Conservation (phyloP, 805 yeast genomes). For the Pichia eremophila region DNA sequence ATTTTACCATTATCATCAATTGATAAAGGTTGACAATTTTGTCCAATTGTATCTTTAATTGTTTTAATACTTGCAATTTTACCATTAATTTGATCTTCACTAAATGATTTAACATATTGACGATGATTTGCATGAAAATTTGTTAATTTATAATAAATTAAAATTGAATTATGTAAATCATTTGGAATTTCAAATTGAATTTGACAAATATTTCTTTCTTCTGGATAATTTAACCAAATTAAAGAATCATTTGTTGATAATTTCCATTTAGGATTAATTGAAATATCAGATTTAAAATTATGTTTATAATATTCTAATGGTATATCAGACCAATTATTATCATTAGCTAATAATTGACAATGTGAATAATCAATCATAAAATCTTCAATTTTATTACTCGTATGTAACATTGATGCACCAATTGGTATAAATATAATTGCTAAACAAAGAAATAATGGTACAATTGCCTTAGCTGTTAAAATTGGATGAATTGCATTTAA, state of each 20-base stretch:
- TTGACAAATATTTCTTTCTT: conserved; percentile 48
- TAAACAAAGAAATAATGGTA: conserved; percentile 67
- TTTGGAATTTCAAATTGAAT: conserved; percentile 69
- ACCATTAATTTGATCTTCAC: conserved; percentile 75
- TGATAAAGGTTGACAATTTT: conserved; percentile 60
- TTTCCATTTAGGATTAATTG: conserved; percentile 58
- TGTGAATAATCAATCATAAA: conserved; percentile 66
- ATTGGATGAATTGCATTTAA: conserved; percentile 61
- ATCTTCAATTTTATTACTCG: conserved; percentile 69
- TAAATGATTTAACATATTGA: conserved; percentile 81
- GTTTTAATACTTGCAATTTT: conserved; percentile 43
- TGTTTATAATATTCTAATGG: conserved; percentile 49
- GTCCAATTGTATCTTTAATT: conserved; percentile 44
- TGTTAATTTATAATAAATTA: conserved; percentile 71
- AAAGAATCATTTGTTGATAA: conserved; percentile 33
- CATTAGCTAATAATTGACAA: conserved; percentile 45
- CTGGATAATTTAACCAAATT: conserved; percentile 32
- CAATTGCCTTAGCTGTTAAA: conserved; percentile 82
- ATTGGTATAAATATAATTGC: conserved; percentile 84
- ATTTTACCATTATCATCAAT: conserved; percentile 36
- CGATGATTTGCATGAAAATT: conserved; percentile 92
- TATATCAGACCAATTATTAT: conserved; percentile 38
- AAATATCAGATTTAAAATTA: conserved; percentile 42
- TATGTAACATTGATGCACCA: conserved; percentile 76
- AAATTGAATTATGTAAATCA: conserved; percentile 65